Evolutionary conservation across 345 rosid genomes (phyloP).

Genomic region (Alliaria petiolata): DNA sequence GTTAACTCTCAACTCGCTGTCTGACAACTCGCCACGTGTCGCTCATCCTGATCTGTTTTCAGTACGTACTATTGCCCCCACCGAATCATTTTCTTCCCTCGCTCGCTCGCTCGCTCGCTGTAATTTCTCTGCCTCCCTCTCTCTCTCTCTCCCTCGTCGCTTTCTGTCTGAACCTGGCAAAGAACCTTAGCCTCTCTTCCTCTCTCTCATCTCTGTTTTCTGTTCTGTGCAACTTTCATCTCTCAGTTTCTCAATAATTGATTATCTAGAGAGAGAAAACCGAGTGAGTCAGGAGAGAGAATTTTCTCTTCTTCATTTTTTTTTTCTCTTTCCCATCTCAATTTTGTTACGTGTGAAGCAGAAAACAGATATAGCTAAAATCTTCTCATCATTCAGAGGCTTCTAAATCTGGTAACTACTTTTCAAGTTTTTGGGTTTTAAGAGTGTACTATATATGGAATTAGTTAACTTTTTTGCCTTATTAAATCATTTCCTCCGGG

Average conservation of each 20-base stretch:
- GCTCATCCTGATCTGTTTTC: constrained; percentile 7
- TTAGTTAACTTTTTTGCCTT: neutral
- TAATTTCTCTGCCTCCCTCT: constrained; percentile 4
- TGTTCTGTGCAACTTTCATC: constrained; percentile 11
- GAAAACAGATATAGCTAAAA: constrained; percentile 7
- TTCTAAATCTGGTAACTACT: constrained; percentile 34
- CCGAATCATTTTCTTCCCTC: constrained; percentile 27
- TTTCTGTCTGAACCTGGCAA: constrained; percentile 32
- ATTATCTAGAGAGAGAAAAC: constrained; percentile 12
- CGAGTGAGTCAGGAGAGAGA: constrained; percentile 12
- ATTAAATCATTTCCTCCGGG: constrained; percentile 2
- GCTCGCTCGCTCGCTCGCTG: neutral
- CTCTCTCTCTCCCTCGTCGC: constrained; percentile 19
- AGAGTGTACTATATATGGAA: constrained; percentile 24
- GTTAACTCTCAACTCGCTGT: neutral
- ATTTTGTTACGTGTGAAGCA: constrained; percentile 12
- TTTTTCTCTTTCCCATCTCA: neutral
- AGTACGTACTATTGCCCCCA: constrained; percentile 24
- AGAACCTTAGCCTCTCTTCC: constrained; percentile 12
- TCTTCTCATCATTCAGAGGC: constrained; percentile 7
- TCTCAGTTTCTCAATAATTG: neutral
- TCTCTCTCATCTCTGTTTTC: neutral
- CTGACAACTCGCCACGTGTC: constrained; percentile 18
- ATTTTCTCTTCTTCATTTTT: neutral
- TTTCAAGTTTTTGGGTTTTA: neutral